Evolutionary conservation across 163 green algal genomes (phyloP), one percentile per base, ranked within the genome.

Genomic region (Scenedesmus sp.): DNA sequence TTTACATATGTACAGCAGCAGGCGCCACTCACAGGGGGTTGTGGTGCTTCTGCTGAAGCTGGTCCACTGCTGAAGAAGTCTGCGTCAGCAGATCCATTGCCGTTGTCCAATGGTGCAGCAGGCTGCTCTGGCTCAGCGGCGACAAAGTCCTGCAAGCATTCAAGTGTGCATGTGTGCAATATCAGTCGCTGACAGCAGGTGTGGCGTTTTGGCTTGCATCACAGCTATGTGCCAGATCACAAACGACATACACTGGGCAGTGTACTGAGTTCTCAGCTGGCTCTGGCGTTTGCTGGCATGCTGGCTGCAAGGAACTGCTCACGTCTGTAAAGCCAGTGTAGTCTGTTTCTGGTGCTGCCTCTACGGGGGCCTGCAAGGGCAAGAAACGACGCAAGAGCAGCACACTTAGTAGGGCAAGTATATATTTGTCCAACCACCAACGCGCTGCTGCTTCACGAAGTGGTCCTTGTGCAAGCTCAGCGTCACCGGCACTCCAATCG

Each of bases 11-110:
- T 4, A 37, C 6, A 33, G 2, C 18, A 81, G 33, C 83, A 80
- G 35, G 12, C 43, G 35, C 20, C 15, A 49, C 84, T 61, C 40
- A 89, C 84, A 61, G 73, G 43, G 59, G 68, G 20, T 20, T 82
- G 43, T 20, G 65, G 44, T 83, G 82, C 18, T 43, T 76, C 46
- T 61, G 33, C 76, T 49, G 82, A 68, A 59, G 83, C 40, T 56
- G 46, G 68, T 70, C 44, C 85, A 53, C 46, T 85, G 72, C 49
- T 90, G 85, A 91, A 91, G 51, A 91, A 87, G 30, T 35, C 49
- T 18, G 70, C 78, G 33, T 91, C 87, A 51, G 56, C 78, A n/a
- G 87, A 49, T 33, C 59, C 87, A 44, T 87, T 87, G 78, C 87
- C 87, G 40, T 91, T 91, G 53, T 87, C 87, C 26, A 83, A 56